A percentile compares a stretch with the other conserved stretches of the same genome.
phyloP scores from a whole-genome alignment of 495 filamentous ascomycete species.

The Chaetomium fimeti region DNA sequence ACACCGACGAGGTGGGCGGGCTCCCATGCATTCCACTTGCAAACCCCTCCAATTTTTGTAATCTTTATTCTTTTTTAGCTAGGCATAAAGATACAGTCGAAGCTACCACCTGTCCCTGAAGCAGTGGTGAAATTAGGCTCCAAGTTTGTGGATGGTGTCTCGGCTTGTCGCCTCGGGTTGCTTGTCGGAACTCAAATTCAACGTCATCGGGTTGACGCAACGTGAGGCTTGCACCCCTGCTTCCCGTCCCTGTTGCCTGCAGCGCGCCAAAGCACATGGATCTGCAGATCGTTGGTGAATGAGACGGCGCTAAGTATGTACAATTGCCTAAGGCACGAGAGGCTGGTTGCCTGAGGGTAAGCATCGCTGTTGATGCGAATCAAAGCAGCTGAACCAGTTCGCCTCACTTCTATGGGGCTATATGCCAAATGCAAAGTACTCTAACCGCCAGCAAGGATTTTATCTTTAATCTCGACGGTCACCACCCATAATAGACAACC shows the following conservation, averaged over 20 bases:
- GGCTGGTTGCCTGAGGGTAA: conserved; percentile 1
- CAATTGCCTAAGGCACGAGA: conserved; percentile 21
- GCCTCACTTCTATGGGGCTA: too few species aligned
- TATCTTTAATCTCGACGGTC: too few species aligned
- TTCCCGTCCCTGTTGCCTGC: conserved; percentile 16
- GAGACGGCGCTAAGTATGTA: conserved; percentile 16
- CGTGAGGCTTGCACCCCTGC: conserved; percentile 5
- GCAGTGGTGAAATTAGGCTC: background rate
- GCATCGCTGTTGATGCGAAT: background rate
- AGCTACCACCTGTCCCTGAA: background rate
- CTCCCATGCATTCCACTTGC: background rate
- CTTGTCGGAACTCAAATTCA: background rate
- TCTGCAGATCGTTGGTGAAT: background rate
- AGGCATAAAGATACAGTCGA: conserved; percentile 10
- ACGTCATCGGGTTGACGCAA: conserved; percentile 28
- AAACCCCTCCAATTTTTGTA: background rate
- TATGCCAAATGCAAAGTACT: too few species aligned
- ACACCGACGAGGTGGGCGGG: background rate
- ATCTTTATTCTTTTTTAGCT: conserved; percentile 1
- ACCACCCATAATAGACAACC: too few species aligned
- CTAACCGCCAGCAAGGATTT: too few species aligned
- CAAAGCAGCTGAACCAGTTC: background rate
- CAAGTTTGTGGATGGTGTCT: background rate
- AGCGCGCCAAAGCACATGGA: background rate
- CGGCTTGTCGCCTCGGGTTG: background rate